phyloP scores from a whole-genome alignment of 768 basidiomycete genomes.

The Termitomyces sp. region DNA sequence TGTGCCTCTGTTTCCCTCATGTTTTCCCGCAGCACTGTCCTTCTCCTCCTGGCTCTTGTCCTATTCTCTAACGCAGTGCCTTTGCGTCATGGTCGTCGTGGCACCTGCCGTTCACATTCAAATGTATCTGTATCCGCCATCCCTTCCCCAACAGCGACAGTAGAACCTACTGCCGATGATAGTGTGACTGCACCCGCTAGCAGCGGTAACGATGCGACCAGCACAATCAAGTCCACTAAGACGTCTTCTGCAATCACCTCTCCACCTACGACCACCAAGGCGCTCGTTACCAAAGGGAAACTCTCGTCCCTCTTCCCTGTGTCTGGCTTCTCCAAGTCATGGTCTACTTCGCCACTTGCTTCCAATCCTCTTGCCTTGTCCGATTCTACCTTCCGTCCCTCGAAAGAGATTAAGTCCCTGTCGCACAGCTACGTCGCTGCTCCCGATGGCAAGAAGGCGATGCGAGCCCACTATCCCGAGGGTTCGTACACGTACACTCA shows the following conservation, averaged over 20 bases:
- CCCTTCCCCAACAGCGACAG: not conserved
- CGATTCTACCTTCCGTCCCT: conserved; percentile 40
- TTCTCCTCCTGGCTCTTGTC: conserved; percentile 19
- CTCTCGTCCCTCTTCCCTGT: conserved; percentile 39
- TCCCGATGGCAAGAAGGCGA: conserved; percentile 46
- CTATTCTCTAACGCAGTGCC: conserved; percentile 18
- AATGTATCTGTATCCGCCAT: not conserved
- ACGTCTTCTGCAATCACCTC: conserved; percentile 5
- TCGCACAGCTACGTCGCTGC: conserved; percentile 35
- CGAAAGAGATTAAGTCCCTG: conserved; percentile 28
- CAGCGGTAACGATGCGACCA: not conserved
- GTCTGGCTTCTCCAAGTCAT: conserved; percentile 26
- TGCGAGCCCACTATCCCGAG: conserved; percentile 48
- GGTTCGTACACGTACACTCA: conserved; percentile 51
- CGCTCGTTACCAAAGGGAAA: conserved; percentile 4
- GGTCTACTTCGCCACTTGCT: conserved; percentile 39
- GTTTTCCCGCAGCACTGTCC: conserved; percentile 16
- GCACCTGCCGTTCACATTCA: conserved; percentile 8
- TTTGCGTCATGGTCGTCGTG: conserved; percentile 11
- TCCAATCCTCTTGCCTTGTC: conserved; percentile 30
- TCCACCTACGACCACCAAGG: conserved; percentile 8
- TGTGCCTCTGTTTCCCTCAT: conserved; percentile 15
- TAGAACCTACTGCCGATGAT: not conserved
- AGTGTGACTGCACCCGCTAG: not conserved
- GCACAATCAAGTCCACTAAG: conserved; percentile 6